These are phyloP conservation scores for Penicillium crustosum DNA, from an alignment of 2,329 filamentous ascomycete genomes.

Conservation along the genomic window DNA sequence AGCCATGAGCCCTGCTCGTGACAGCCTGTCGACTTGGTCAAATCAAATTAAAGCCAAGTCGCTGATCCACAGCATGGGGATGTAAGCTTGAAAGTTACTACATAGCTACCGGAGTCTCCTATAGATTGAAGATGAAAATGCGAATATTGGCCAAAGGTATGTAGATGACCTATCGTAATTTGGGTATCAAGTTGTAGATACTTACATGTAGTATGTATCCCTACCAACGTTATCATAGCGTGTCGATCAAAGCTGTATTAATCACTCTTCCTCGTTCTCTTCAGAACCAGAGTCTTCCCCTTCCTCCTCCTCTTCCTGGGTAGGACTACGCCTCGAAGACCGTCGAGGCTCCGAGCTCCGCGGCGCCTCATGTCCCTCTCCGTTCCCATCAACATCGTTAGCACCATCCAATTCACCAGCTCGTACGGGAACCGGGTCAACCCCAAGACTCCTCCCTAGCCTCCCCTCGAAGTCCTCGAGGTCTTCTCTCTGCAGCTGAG, in stretches of 20 bases:
- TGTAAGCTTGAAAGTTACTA: not conserved
- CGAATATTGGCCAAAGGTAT: not conserved
- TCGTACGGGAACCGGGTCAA: slow-evolving; percentile 51
- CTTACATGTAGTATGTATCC: slow-evolving; percentile 1
- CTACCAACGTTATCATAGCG: slow-evolving; percentile 7
- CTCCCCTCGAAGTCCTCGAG: slow-evolving; percentile 57
- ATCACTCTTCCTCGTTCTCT: slow-evolving; percentile 6
- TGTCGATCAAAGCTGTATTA: not conserved
- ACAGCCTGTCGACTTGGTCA: not conserved
- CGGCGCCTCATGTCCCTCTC: slow-evolving; percentile 1
- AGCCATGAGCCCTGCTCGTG: not conserved
- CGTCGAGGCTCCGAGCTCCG: slow-evolving; percentile 3
- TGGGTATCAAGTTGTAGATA: slow-evolving; percentile 10
- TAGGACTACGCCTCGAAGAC: slow-evolving; percentile 14
- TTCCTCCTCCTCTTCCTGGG: slow-evolving; percentile 2
- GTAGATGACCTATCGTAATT: not conserved
- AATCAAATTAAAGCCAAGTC: not conserved
- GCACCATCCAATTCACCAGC: slow-evolving; percentile 7
- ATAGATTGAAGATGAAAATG: too few relatives aligned
- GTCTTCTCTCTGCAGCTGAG: slow-evolving; percentile 14
- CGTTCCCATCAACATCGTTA: slow-evolving; percentile 2
- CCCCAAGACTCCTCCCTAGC: slow-evolving; percentile 55
- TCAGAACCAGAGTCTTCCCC: not conserved
- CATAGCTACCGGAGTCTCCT: not conserved
- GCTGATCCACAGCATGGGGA: not conserved